Conservation (phyloP, 1,284 basidiomycete species). For the Exobasidium cylindrosporum region DNA sequence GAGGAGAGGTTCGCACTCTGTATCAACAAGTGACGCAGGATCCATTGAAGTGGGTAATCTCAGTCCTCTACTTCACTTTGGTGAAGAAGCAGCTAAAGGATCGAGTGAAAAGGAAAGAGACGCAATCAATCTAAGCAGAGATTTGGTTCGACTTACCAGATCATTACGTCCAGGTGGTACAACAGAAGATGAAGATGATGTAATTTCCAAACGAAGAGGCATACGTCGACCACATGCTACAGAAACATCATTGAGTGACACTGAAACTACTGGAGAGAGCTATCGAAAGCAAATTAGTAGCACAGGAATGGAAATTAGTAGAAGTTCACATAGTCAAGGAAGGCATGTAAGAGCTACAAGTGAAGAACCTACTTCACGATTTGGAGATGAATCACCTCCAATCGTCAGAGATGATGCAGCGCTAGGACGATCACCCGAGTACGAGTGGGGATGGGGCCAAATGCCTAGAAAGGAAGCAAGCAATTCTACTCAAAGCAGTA, state of each 20-base stretch:
- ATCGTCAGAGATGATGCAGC: constrained; percentile 9
- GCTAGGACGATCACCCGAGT: constrained; percentile 2
- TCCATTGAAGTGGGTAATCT: not conserved
- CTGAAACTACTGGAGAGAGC: constrained; percentile 23
- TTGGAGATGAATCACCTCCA: not conserved
- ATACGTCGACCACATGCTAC: constrained; percentile 29
- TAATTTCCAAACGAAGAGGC: constrained; percentile 2
- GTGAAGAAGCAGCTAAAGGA: not conserved
- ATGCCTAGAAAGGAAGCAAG: not conserved
- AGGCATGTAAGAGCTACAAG: constrained; percentile 14
- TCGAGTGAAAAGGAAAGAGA: not conserved
- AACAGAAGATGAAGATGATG: not conserved
- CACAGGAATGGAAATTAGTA: constrained; percentile 18
- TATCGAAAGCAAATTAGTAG: not conserved
- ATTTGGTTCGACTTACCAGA: constrained; percentile 11
- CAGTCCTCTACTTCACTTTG: not conserved
- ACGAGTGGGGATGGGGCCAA: constrained; percentile 16
- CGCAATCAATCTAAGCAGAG: constrained; percentile 9
- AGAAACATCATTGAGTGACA: constrained; percentile 22
- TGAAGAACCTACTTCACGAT: constrained; percentile 2
- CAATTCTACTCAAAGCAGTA: not conserved
- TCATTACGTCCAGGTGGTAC: not conserved
- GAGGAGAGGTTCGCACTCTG: constrained; percentile 1
- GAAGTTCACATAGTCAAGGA: not conserved
- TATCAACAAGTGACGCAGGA: not conserved